Base-by-base conservation (phyloP, 495 filamentous ascomycete species). In the Clohesyomyces aquaticus region DNA sequence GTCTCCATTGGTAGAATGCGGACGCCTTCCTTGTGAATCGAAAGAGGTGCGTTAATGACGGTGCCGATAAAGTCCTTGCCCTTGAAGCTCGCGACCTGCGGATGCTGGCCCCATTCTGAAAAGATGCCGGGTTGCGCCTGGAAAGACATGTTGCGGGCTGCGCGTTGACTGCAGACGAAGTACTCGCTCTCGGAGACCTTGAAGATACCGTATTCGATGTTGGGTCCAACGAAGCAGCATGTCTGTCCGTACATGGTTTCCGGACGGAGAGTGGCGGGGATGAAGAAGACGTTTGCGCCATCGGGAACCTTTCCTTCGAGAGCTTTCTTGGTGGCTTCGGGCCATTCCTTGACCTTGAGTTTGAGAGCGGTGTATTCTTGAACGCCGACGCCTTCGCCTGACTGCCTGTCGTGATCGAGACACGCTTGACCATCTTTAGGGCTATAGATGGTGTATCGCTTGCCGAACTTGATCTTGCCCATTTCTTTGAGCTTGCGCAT, bases 191-290 rank as follows among this genome's bases (percentile, higher is more conserved):
- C 87, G 12, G 85, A 83, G 49, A 89, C 83, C 78, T 90, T 89
- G 82, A 88, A 98, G 64, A 98, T 77, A 54, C 92, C 91, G 70
- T 98, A 98, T n/a, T 78, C 85, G 68, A 96, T 87, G 74, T 88
- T 90, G 1, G 94, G 93, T 26, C 91, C 90, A 51, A 98, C 91
- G 70, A 98, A 98, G 75, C 92, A 96, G 78, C 91, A 94, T 0
- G 86, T 93, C 75, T 98, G 94, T 25, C 94, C 94, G 70, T 97
- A 97, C 93, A 98, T 97, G 18, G 94, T 98, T 79, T 98, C 94
- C 19, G 94, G 90, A 67, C 94, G 84, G 60, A 98, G 82, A 60
- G 94, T 97, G 22, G 94, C 94, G 2, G 94, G 88, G 41, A 96
- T 85, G 66, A 98, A 88, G 75, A 87, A 96, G 25, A 97, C 88